phyloP scores from a whole-genome alignment of 345 rosid species.

The Hibiscus mutabilis region DNA sequence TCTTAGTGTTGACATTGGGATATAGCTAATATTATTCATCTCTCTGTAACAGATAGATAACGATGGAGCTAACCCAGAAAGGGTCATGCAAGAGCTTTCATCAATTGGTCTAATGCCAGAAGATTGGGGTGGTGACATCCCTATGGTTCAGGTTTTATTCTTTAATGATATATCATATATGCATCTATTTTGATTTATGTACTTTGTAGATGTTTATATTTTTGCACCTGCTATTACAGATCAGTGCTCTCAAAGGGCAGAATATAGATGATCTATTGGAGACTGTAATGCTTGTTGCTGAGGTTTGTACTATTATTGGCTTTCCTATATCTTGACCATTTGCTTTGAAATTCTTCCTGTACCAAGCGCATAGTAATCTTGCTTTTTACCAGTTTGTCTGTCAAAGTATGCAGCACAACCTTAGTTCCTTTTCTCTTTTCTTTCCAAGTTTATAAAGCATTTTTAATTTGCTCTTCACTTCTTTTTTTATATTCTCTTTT shows the following conservation, averaged over 20 bases:
- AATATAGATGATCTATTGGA: slow-evolving; percentile 81
- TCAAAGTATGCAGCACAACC: not conserved
- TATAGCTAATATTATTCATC: too few relatives aligned
- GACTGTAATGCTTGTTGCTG: slow-evolving; percentile 96
- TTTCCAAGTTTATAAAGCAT: not conserved
- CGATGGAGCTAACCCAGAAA: too few relatives aligned
- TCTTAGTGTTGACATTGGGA: too few relatives aligned
- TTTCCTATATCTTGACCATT: not conserved
- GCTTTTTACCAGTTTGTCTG: not conserved
- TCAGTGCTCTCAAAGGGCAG: slow-evolving; percentile 94
- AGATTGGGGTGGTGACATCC: slow-evolving; percentile 96
- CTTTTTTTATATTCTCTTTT: too few relatives aligned
- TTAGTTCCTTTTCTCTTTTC: not conserved
- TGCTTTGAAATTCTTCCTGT: slow-evolving; percentile 7
- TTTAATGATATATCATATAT: slow-evolving; percentile 14
- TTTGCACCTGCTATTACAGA: slow-evolving; percentile 42
- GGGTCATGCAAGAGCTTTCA: too few relatives aligned
- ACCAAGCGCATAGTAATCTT: too few relatives aligned
- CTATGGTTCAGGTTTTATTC: slow-evolving; percentile 82
- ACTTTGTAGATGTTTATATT: slow-evolving; percentile 18
- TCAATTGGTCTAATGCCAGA: slow-evolving; percentile 95
- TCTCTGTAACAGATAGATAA: too few relatives aligned
- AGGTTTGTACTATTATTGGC: slow-evolving; percentile 43
- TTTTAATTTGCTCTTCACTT: not conserved
- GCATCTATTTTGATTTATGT: slow-evolving; percentile 9